Base-by-base conservation (phyloP, 2,329 filamentous ascomycete species). In the Ceratocystis ficicola region DNA sequence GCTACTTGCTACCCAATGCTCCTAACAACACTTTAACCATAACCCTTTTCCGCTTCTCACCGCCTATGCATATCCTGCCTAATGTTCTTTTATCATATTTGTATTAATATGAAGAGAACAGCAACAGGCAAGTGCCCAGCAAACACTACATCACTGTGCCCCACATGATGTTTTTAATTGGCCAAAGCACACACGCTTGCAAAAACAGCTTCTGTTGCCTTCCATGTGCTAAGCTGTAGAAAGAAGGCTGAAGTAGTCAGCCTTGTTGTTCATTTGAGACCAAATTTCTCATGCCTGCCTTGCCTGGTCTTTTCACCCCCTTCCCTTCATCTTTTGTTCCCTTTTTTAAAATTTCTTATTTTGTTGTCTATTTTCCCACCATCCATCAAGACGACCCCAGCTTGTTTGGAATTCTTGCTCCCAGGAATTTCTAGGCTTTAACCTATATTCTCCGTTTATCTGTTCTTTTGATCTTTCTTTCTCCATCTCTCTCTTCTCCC, bases 341-440 rank as follows among this genome's bases (percentile, higher is more conserved):
- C 52, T 68, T 64, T 55, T 63, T 67, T 55, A 44, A 64, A 22
- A 64, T 64, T 32, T 63, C 44, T 48, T 60, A 10, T 55, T 57
- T 44, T 62, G 22, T 55, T 65, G 12, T 52, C 44, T 63, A 57
- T 59, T 44, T 60, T 66, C 32, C 48, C 12, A 48, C 50, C 50
- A 59, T 65, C 32, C 32, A 44, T 15, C 55, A 59, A 41, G 30
- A 66, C 65, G 59, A 60, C 30, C 65, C 41, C 63, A 63, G 62
- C 50, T 61, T 67, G 44, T 62, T 46, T 62, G 44, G 63, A 64
- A 67, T 67, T 67, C 65, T 65, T 67, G 55, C 57, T 65, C 65
- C 64, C 65, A 67, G 62, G 62, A 64, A 60, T 67, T 64, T 60
- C 57, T 52, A 52, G 20, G 22, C 36, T 57, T n/a, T 30, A 48